These are phyloP conservation scores for Amaranthus hypochondriacus DNA, from an alignment of 148 eudicot genomes.

Conservation along the genomic window DNA sequence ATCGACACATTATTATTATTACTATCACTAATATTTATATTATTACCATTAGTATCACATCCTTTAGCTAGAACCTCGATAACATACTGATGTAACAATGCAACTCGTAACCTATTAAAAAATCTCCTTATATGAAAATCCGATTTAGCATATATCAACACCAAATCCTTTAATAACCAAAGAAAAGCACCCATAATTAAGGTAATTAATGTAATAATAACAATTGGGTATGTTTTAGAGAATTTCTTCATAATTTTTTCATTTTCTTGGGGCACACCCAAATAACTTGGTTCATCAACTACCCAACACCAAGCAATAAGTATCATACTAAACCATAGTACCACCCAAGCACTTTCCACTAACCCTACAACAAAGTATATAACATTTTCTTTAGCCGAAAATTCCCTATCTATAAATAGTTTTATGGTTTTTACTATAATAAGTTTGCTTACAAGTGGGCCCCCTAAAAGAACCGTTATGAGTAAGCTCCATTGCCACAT, in stretches of 20 bases:
- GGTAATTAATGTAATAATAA: slow-evolving; percentile 17
- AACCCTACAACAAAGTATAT: slow-evolving; percentile 19
- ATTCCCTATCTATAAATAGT: neutral
- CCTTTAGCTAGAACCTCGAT: slow-evolving; percentile 5
- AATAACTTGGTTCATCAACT: slow-evolving; percentile 21
- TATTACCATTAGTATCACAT: neutral
- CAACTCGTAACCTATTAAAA: slow-evolving; percentile 17
- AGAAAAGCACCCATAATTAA: slow-evolving; percentile 21
- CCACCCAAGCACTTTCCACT: slow-evolving; percentile 22
- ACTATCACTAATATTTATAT: neutral
- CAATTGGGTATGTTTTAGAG: neutral
- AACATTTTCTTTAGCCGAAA: slow-evolving; percentile 7
- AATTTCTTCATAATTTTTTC: slow-evolving; percentile 8
- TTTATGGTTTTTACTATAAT: neutral
- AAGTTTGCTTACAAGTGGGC: slow-evolving; percentile 17
- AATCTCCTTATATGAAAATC: slow-evolving; percentile 21
- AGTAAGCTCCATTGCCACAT: slow-evolving; percentile 32
- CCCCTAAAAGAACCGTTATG: slow-evolving; percentile 19
- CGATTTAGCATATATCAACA: slow-evolving; percentile 16
- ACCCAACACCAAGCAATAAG: slow-evolving; percentile 25
- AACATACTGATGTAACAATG: slow-evolving; percentile 14
- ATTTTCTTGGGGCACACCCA: slow-evolving; percentile 11
- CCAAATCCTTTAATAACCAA: slow-evolving; percentile 19
- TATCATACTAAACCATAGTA: slow-evolving; percentile 26
- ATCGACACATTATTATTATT: neutral